phyloP scores from a whole-genome alignment of 2,329 filamentous ascomycete species.

The Macroventuria anomochaeta region DNA sequence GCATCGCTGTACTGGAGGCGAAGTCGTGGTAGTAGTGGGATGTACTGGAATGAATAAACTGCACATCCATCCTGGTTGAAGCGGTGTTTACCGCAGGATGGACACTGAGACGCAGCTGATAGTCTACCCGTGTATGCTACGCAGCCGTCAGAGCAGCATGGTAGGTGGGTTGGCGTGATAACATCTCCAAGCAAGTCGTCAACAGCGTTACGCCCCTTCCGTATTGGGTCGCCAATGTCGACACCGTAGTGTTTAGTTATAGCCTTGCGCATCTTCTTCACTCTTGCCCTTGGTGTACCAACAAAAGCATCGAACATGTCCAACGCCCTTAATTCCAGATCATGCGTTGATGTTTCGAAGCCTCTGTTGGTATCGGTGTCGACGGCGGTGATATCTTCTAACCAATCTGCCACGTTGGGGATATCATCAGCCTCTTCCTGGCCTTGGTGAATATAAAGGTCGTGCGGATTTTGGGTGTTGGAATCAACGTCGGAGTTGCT shows the following conservation, averaged over 20 bases:
- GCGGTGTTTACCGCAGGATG: not conserved
- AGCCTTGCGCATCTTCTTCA: not conserved
- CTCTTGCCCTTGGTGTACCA: not conserved
- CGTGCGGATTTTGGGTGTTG: no score
- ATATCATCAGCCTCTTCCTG: not conserved
- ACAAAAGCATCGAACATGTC: not conserved
- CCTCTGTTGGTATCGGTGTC: not conserved
- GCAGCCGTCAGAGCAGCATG: not conserved
- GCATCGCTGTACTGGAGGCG: not conserved
- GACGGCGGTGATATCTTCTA: not conserved
- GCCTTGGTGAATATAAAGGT: no score
- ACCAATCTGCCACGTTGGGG: not conserved
- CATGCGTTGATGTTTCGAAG: not conserved
- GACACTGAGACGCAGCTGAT: not conserved
- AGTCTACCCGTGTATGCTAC: not conserved
- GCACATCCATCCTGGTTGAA: not conserved
- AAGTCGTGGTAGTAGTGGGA: not conserved
- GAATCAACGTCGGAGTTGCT: no score
- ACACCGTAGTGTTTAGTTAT: not conserved
- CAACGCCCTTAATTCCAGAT: not conserved
- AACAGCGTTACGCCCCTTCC: not conserved
- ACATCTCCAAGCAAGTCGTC: not conserved
- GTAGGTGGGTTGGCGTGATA: not conserved
- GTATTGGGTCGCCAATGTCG: not conserved
- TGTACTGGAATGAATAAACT: not conserved